Evolutionary conservation across 345 rosid species (phyloP).

Genomic region (Syzygium aromaticum): DNA sequence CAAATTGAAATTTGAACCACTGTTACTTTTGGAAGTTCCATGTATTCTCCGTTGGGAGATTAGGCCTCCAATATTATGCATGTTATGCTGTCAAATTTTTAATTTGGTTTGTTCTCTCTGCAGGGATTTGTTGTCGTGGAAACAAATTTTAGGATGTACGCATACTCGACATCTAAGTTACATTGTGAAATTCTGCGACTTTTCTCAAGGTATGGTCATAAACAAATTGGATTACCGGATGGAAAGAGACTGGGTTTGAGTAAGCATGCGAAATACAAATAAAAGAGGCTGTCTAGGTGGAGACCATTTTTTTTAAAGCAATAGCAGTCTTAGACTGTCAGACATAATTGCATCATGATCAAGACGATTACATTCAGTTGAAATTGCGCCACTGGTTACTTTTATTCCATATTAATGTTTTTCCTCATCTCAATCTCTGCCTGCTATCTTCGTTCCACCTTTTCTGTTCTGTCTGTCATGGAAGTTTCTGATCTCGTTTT

Average conservation of each 20-base stretch:
- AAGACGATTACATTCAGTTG: neutral
- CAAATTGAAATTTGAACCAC: neutral
- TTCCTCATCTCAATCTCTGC: neutral
- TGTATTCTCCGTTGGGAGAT: neutral
- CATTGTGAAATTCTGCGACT: conserved; percentile 87
- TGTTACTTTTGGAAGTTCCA: neutral
- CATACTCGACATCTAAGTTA: conserved; percentile 90
- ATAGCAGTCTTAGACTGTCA: neutral
- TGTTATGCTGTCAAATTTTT: neutral
- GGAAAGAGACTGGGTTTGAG: neutral
- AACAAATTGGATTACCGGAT: neutral
- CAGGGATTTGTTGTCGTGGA: conserved; percentile 95
- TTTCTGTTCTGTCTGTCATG: neutral
- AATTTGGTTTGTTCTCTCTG: conserved; percentile 3
- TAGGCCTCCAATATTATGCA: neutral
- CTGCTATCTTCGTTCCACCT: neutral
- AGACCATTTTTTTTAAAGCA: neutral
- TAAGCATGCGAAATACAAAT: neutral
- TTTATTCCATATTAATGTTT: neutral
- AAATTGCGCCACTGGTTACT: neutral
- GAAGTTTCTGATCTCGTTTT: neutral
- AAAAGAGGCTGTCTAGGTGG: neutral
- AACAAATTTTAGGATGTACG: conserved; percentile 88
- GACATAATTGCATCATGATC: too few relatives aligned
- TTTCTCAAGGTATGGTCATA: conserved; percentile 59